Percentiles rank a stretch among this genome's conserved stretches.
Conservation (phyloP, 352 stramenopile genomes). For the Pythium coloratum region DNA sequence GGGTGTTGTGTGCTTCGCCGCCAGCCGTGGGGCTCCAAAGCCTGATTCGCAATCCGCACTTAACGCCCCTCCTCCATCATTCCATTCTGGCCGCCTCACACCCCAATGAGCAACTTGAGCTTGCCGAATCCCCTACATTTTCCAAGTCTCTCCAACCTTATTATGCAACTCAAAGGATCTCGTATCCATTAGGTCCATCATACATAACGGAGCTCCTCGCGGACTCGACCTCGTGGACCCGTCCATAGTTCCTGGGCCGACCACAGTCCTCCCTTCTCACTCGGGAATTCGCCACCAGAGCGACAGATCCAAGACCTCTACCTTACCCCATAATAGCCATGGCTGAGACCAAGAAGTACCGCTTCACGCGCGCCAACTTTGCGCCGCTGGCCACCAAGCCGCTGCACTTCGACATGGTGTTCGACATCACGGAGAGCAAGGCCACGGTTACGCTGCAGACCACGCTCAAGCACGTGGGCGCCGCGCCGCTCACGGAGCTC, state of each 20-base stretch:
- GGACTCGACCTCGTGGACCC: not conserved
- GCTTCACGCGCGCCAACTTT: slow-evolving; percentile 72
- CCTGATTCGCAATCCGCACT: slow-evolving; percentile 27
- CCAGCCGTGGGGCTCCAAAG: not conserved
- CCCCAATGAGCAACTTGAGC: slow-evolving; percentile 12
- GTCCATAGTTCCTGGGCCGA: not conserved
- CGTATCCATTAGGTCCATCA: slow-evolving; percentile 14
- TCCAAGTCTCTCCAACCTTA: not conserved
- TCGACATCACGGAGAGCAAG: slow-evolving; percentile 64
- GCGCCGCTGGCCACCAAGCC: slow-evolving; percentile 60
- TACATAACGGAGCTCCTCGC: slow-evolving; percentile 2
- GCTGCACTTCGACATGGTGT: slow-evolving; percentile 82
- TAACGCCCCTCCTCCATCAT: not conserved
- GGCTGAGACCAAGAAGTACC: slow-evolving; percentile 55
- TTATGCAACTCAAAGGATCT: slow-evolving; percentile 15
- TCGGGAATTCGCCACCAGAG: slow-evolving; percentile 25
- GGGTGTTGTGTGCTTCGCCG: slow-evolving; percentile 8
- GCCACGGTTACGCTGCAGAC: slow-evolving; percentile 71
- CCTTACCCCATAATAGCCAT: not conserved
- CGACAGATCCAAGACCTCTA: slow-evolving; percentile 9
- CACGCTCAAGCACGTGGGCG: slow-evolving; percentile 54
- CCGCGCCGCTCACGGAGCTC: slow-evolving; percentile 42
- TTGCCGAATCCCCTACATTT: not conserved
- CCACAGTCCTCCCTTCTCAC: slow-evolving; percentile 10
- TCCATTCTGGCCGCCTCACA: slow-evolving; percentile 7